Evolutionary conservation across 306 rosid species (phyloP), one percentile per base, ranked within the genome.

Genomic region (Potentilla sterilis): DNA sequence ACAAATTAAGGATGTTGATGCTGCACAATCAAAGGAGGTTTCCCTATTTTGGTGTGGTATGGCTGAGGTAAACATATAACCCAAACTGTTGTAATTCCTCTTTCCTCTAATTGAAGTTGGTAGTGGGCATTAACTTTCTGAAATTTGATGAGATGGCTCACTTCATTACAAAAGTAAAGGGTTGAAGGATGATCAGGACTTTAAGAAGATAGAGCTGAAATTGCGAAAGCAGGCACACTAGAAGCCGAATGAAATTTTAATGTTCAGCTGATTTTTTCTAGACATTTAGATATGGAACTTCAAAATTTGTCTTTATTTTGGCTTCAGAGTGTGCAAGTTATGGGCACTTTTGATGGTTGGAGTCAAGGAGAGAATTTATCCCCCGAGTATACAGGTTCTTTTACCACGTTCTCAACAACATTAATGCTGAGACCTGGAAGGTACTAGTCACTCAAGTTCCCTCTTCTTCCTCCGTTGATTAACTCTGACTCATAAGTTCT

Each of bases 281-380:
- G 21, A 24, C 10, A 6, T 63, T 47, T 32, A 62, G 47, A 15
- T n/a, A 19, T 34, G 0, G 6, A 63, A 63, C 28, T 2, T 42
- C 28, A 44, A 22, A 13, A 6, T 21, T 35, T 41, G 38, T 73
- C 67, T 47, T 74, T 69, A 9, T 69, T 44, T 77, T 75, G 54
- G 67, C 67, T 21, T 64, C 73, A 95, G 98, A 83, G 92, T 49
- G 97, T 95, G 80, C 97, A 95, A 89, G 91, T 95, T 48, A 90
- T 90, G 99, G 99, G 99, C 34, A 86, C 85, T 47, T 95, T 95
- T 73, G 98, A 95, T 75, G 97, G 99, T 28, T 92, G 97, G 99
- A 95, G 97, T 81, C 92, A 89, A 78, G 99, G 99, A 63, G 97
- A 95, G 84, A 83, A 87, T 63, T 85, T 95, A 71, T 95, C 99